Percentiles rank a stretch among this genome's conserved stretches.
Evolutionary conservation across 176 grass and related monocot genomes (phyloP).

Genomic region (Bromus sterilis): DNA sequence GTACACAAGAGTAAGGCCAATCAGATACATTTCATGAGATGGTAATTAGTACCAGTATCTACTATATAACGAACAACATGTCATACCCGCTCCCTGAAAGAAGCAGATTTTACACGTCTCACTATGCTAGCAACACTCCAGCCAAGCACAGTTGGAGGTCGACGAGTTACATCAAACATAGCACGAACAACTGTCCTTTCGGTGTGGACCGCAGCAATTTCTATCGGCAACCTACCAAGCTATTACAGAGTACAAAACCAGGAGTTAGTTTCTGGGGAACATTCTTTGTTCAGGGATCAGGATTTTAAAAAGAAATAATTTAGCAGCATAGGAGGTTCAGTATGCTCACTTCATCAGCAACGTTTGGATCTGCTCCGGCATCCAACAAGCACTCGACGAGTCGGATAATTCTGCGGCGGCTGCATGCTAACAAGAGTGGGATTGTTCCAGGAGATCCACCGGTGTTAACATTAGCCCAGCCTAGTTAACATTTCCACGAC

Average conservation of each 20-base stretch:
- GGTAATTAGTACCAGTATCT: background rate
- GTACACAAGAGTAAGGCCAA: no score
- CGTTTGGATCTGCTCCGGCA: background rate
- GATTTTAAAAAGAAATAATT: background rate
- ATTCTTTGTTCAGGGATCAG: background rate
- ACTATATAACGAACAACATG: background rate
- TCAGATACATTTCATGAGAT: background rate
- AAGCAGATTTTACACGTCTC: background rate
- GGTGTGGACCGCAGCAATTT: background rate
- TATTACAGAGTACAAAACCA: background rate
- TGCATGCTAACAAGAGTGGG: background rate
- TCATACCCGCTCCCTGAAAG: slow-evolving; percentile 4
- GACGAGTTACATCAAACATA: background rate
- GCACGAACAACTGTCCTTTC: background rate
- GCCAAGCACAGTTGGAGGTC: background rate
- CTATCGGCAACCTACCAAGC: slow-evolving; percentile 6
- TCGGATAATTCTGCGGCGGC: background rate
- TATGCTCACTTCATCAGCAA: background rate
- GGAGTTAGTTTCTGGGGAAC: background rate
- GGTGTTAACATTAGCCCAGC: background rate
- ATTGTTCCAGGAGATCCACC: background rate
- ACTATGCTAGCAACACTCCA: slow-evolving; percentile 4
- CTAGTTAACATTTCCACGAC: background rate
- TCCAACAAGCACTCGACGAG: background rate
- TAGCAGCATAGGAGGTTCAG: background rate